Evolutionary conservation across 768 basidiomycete genomes (phyloP).

Genomic region (Imleria badia): DNA sequence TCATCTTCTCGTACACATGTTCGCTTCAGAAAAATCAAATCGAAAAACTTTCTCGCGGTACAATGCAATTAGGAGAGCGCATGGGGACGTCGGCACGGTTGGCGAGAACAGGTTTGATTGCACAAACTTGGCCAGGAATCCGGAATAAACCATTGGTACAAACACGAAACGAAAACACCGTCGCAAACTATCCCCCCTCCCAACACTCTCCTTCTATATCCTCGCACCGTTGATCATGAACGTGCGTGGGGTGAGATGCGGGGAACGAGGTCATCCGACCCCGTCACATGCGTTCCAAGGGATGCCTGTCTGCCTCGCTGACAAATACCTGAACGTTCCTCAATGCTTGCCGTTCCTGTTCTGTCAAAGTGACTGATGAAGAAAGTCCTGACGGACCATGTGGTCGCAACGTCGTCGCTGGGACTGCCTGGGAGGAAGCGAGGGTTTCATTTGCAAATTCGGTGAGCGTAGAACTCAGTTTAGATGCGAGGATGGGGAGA

Average conservation of each 20-base stretch:
- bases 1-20: neutral
- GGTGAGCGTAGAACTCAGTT: conserved; percentile 54
- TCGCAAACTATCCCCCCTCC: neutral
- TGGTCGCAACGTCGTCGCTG: conserved; percentile 30
- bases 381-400: conserved; percentile 19
- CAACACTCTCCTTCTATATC: neutral
- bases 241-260: neutral
- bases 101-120: neutral
- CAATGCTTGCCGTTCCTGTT: conserved; percentile 28
- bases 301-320: conserved; percentile 73
- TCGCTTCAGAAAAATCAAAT: conserved; percentile 22
- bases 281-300: conserved; percentile 61
- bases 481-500: conserved; percentile 69
- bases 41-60: conserved; percentile 15
- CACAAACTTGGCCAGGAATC: neutral
- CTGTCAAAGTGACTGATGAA: conserved; percentile 27
- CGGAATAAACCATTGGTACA: conserved; percentile 1
- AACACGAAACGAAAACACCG: neutral
- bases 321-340: conserved; percentile 58
- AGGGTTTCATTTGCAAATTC: conserved; percentile 28
- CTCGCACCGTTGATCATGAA: neutral
- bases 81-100: neutral
- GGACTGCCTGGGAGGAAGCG: neutral
- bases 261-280: neutral
- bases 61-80: neutral